These are phyloP conservation scores for Aristolochia contorta DNA, from an alignment of 164 flowering plant species.

Conservation along the genomic window DNA sequence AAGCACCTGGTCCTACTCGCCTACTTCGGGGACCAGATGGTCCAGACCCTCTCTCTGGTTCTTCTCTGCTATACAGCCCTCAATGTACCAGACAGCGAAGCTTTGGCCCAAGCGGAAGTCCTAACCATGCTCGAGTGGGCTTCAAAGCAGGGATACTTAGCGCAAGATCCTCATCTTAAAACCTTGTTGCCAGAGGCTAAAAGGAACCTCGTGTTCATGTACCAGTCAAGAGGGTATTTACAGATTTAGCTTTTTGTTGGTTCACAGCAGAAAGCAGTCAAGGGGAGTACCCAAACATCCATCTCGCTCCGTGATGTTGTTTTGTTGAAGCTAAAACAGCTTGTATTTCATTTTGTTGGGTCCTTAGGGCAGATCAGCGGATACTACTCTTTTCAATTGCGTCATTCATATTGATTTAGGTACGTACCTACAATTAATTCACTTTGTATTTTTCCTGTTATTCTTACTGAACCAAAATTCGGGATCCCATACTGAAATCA, in stretches of 20 bases:
- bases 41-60: too few relatives aligned
- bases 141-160: slow-evolving; percentile 37
- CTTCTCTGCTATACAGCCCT: slow-evolving; percentile 51
- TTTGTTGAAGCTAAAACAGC: background rate
- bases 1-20: slow-evolving; percentile 62
- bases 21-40: slow-evolving; percentile 61
- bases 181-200: too few relatives aligned
- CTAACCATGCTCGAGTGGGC: slow-evolving; percentile 74
- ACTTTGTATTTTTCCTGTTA: too few relatives aligned
- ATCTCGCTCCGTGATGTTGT: background rate
- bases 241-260: background rate
- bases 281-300: slow-evolving; percentile 4
- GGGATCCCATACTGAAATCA: too few relatives aligned
- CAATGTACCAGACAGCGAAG: slow-evolving; percentile 64
- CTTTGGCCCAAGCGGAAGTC: slow-evolving; percentile 58
- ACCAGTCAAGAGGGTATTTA: too few relatives aligned
- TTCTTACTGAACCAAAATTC: too few relatives aligned
- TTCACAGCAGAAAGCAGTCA: background rate
- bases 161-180: slow-evolving; percentile 27
- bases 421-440: too few relatives aligned
- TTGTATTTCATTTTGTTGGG: too few relatives aligned
- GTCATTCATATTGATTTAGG: too few relatives aligned
- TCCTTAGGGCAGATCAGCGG: too few relatives aligned
- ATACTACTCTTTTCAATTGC: too few relatives aligned
- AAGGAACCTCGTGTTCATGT: too few relatives aligned